Percentiles rank a stretch among this genome's conserved stretches.
These are phyloP conservation scores for Tetradesmus obliquus DNA, from an alignment of 139 green algal species.

Conservation along the genomic window DNA sequence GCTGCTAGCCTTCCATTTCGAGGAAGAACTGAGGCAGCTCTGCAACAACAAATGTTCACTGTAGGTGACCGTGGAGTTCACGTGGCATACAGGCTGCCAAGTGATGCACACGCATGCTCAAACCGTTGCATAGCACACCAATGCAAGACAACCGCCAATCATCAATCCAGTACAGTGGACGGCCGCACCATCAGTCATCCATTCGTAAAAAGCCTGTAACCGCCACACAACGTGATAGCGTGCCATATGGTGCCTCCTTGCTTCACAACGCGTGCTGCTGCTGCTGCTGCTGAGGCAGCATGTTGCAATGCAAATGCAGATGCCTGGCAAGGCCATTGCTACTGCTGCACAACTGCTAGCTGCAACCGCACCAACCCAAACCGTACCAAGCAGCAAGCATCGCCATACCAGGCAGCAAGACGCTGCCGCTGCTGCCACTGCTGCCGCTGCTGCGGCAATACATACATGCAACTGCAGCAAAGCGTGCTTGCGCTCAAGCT, in stretches of 20 bases:
- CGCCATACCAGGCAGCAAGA: too few relatives aligned
- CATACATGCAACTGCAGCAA: not conserved
- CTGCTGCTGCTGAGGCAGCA: not conserved
- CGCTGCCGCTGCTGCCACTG: not conserved
- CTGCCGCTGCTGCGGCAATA: too few relatives aligned
- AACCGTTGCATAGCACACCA: not conserved
- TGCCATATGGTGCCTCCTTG: too few relatives aligned
- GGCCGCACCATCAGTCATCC: not conserved
- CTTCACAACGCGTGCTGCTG: too few relatives aligned
- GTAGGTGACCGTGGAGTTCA: not conserved
- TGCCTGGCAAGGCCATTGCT: not conserved
- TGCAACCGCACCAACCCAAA: not conserved
- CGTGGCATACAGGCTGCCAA: not conserved
- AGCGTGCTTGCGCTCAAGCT: too few relatives aligned
- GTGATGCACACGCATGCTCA: not conserved
- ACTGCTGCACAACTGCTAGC: too few relatives aligned
- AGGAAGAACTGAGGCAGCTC: not conserved
- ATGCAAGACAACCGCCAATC: not conserved
- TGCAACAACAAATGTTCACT: not conserved
- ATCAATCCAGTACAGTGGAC: not conserved
- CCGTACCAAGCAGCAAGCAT: not conserved
- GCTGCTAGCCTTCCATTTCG: not conserved
- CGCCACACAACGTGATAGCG: too few relatives aligned
- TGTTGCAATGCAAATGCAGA: not conserved
- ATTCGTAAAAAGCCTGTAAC: not conserved